phyloP scores from a whole-genome alignment of 1,284 basidiomycete genomes.

The Moesziomyces globuligerus region DNA sequence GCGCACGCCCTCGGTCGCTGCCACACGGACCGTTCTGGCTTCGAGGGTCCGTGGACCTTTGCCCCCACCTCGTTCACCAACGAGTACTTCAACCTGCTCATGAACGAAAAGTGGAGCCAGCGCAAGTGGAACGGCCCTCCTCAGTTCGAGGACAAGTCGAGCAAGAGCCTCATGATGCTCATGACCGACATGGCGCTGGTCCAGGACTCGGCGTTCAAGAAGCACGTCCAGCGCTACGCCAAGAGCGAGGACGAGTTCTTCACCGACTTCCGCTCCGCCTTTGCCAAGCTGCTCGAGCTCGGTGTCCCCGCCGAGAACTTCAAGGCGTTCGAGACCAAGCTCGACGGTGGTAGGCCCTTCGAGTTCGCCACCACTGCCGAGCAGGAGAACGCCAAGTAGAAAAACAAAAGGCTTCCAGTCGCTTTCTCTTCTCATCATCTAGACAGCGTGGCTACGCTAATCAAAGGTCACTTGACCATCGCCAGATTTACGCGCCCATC shows the following conservation, averaged over 20 bases:
- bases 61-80: slow-evolving; percentile 85
- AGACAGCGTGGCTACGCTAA: slow-evolving; percentile 1
- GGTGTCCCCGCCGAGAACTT: slow-evolving; percentile 64
- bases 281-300: slow-evolving; percentile 60
- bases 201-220: slow-evolving; percentile 60
- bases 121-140: slow-evolving; percentile 91
- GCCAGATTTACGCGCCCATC: no score
- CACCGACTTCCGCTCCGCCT: slow-evolving; percentile 61
- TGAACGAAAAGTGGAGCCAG: slow-evolving; percentile 81
- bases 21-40: slow-evolving; percentile 73
- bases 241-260: slow-evolving; percentile 65
- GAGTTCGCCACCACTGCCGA: slow-evolving; percentile 52
- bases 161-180: slow-evolving; percentile 87
- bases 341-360: slow-evolving; percentile 43
- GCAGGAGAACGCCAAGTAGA: slow-evolving; percentile 51
- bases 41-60: slow-evolving; percentile 64
- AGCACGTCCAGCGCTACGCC: slow-evolving; percentile 63
- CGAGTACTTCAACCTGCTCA: slow-evolving; percentile 87
- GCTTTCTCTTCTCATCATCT: not conserved
- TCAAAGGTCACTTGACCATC: no score
- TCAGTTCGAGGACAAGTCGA: slow-evolving; percentile 92
- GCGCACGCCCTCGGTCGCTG: slow-evolving; percentile 95
- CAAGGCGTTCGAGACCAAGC: slow-evolving; percentile 52
- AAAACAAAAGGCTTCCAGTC: not conserved
- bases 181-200: slow-evolving; percentile 61